Evolutionary conservation across 371 early-diverging fungal species (phyloP).

Genomic region (Circinella umbellata): DNA sequence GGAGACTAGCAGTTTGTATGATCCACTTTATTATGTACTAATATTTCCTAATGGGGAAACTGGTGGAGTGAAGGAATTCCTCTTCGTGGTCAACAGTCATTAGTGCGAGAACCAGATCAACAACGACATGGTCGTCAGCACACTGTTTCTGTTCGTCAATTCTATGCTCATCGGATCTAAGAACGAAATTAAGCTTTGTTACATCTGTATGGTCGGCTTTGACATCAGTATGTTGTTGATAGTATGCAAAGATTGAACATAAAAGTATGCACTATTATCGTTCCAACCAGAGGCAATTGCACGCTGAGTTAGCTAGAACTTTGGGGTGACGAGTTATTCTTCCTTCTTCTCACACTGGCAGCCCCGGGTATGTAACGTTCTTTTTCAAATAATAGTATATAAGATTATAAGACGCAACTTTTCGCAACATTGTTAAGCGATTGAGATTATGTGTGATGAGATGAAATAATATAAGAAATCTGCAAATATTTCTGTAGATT

Average conservation of each 20-base stretch:
- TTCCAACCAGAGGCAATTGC: not conserved
- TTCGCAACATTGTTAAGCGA: no score
- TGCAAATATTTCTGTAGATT: no score
- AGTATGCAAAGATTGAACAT: conserved; percentile 4
- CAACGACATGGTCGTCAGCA: conserved; percentile 1
- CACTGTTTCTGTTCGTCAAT: not conserved
- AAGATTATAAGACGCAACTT: no score
- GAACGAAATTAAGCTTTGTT: not conserved
- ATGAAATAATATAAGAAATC: no score
- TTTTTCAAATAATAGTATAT: no score
- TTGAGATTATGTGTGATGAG: no score
- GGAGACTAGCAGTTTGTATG: conserved; percentile 6
- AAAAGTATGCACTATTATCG: not conserved
- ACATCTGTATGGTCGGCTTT: not conserved
- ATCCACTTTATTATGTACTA: conserved; percentile 14
- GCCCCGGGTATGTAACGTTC: not conserved
- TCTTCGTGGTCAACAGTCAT: not conserved
- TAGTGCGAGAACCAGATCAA: not conserved
- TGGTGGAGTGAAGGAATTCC: conserved; percentile 1
- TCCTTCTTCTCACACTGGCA: conserved; percentile 4
- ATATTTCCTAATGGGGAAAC: conserved; percentile 11
- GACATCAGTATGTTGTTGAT: not conserved
- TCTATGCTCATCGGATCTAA: conserved; percentile 1
- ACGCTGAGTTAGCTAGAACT: not conserved
- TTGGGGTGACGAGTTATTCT: not conserved